Evolutionary conservation across 441 rosid genomes (phyloP), one percentile per base, ranked within the genome.

Genomic region (Pelargonium australe): DNA sequence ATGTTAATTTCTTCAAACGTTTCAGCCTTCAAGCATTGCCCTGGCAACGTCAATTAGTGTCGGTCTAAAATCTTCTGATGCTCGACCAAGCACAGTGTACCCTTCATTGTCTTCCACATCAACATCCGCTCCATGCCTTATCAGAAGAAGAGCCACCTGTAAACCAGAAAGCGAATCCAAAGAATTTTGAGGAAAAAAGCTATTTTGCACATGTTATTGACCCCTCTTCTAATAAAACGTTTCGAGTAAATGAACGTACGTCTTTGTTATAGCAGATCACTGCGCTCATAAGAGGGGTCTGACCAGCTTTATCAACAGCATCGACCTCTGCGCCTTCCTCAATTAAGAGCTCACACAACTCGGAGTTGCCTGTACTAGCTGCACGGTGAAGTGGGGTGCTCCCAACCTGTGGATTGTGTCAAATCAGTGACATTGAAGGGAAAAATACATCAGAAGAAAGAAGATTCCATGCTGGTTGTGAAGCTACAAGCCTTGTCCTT

Each of bases 261-360:
- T 88, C 92, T 75, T 79, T 86, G 74, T 88, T 82, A 43, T 78
- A 9, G 77, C 88, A 89, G 49, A 88, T 68, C 53, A 93, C 93
- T 13, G 98, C 88, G 78, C 72, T 74, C 95, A 88, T 87, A 53
- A 90, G 91, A 76, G 96, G 93, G 64, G 96, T 88, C 82, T 91
- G 87, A 20, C 92, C 97, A 49, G 86, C 84, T 81, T 79, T 87
- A 68, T 93, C 98, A 2, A 72, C 70, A 66, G 86, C 84, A 69
- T 93, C 98, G 47, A 93, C 75, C 68, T 88, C 97, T 53, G 93
- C 97, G 40, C 97, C 98, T 85, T 91, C 98, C 82, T 94, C 98
- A 12, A 88, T 88, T 45, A 94, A 64, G 44, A 86, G 71, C 44
- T 89, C 96, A 72, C 96, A 91, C 76, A 94, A 8, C 66, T 83